Percentiles rank a stretch among this genome's conserved stretches.
Evolutionary conservation across 768 basidiomycete genomes (phyloP).

Genomic region (Boletus vermiculosoides): DNA sequence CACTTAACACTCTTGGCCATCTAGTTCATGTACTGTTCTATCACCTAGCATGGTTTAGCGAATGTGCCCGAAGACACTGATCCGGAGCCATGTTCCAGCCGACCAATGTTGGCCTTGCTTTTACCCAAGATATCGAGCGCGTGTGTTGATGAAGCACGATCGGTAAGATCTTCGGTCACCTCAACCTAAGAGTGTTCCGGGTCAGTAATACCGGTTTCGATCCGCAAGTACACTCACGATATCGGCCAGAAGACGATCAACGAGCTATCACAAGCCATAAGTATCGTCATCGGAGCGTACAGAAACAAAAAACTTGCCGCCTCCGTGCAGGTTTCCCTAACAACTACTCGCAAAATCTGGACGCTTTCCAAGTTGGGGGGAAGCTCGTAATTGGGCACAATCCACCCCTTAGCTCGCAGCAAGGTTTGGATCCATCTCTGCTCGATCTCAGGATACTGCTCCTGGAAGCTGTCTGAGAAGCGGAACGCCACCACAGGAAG

Average conservation of each 20-base stretch:
- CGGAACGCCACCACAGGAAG: conserved; percentile 54
- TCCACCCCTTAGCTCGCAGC: conserved; percentile 50
- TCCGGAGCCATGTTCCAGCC: conserved; percentile 49
- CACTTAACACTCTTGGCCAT: background rate
- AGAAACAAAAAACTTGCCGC: conserved; percentile 36
- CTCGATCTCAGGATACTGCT: conserved; percentile 53
- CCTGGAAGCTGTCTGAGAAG: conserved; percentile 54
- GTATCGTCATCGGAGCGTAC: conserved; percentile 23
- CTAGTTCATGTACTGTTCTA: background rate
- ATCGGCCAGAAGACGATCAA: conserved; percentile 66
- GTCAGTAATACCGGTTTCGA: conserved; percentile 5
- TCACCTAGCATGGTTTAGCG: conserved; percentile 57
- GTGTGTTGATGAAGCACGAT: conserved; percentile 48
- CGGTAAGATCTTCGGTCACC: conserved; percentile 56
- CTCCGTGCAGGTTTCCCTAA: conserved; percentile 54
- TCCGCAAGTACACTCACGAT: conserved; percentile 46
- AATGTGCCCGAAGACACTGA: conserved; percentile 58
- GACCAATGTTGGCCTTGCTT: conserved; percentile 36
- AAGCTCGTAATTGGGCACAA: conserved; percentile 61
- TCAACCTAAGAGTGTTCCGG: conserved; percentile 44
- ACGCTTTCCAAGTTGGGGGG: conserved; percentile 49
- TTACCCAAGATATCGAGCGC: conserved; percentile 46
- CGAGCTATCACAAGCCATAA: conserved; percentile 40
- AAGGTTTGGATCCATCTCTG: conserved; percentile 57
- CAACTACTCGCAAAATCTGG: conserved; percentile 63